Evolutionary conservation across 192 early-diverging fungal species (phyloP).

Genomic region (Coemansia sp.): DNA sequence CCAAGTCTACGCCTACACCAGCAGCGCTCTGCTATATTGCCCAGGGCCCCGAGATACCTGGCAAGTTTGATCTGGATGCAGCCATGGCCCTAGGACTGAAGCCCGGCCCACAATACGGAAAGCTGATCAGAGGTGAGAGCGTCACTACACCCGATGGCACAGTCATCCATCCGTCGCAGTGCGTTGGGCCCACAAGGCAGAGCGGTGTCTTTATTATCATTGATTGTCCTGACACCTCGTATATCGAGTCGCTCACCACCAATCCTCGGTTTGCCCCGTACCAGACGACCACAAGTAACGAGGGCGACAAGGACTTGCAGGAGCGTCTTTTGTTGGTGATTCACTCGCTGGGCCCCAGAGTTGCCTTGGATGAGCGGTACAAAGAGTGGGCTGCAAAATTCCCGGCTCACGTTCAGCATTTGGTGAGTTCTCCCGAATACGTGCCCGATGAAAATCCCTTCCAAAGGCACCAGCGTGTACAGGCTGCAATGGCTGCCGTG

Average conservation of each 20-base stretch:
- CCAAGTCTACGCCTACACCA: constrained; percentile 49
- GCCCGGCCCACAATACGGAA: constrained; percentile 59
- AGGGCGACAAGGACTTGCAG: constrained; percentile 11
- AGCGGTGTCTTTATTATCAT: constrained; percentile 65
- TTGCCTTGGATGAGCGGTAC: constrained; percentile 63
- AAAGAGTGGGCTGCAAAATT: constrained; percentile 72
- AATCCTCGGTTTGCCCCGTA: constrained; percentile 50
- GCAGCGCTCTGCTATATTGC: constrained; percentile 68
- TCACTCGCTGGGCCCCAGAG: constrained; percentile 64
- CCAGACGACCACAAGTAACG: constrained; percentile 3
- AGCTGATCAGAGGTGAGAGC: constrained; percentile 59
- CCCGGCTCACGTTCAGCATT: constrained; percentile 67
- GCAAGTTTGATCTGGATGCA: constrained; percentile 73
- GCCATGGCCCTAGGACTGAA: constrained; percentile 66
- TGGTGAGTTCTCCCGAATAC: constrained; percentile 65
- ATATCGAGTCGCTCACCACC: constrained; percentile 50
- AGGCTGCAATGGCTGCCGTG: constrained; percentile 63
- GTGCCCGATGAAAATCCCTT: constrained; percentile 65
- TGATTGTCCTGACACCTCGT: constrained; percentile 60
- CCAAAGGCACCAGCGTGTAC: constrained; percentile 58
- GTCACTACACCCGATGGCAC: constrained; percentile 60
- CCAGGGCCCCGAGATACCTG: constrained; percentile 65
- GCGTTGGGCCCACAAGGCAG: constrained; percentile 55
- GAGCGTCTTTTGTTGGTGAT: constrained; percentile 52
- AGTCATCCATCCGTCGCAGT: constrained; percentile 69